Evolutionary conservation across 129 eudicot genomes (phyloP).

Genomic region (Lactuca sativa): DNA sequence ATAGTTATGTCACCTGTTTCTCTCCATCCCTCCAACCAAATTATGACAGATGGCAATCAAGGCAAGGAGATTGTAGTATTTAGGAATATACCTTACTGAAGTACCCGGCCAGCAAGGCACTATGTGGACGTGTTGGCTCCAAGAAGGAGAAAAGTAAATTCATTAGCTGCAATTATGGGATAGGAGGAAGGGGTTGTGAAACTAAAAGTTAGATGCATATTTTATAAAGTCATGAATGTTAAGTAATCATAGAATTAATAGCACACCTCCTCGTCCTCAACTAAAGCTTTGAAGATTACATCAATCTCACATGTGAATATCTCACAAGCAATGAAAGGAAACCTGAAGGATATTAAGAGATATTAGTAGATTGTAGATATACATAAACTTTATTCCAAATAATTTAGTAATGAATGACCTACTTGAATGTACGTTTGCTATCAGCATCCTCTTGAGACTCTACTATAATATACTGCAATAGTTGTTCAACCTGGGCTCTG

Average conservation of each 20-base stretch:
- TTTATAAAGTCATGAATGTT: conserved; percentile 1
- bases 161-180: conserved; percentile 64
- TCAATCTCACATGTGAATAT: conserved; percentile 92
- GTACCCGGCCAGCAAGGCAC: conserved; percentile 91
- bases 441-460: conserved; percentile 88
- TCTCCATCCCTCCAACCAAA: neutral
- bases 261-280: conserved; percentile 85
- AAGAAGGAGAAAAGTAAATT: conserved; percentile 83
- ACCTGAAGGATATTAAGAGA: conserved; percentile 45
- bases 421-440: conserved; percentile 83
- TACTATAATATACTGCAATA: conserved; percentile 63
- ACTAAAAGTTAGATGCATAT: conserved; percentile 1
- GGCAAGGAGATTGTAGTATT: conserved; percentile 6
- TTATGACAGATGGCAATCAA: conserved; percentile 2
- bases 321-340: conserved; percentile 87
- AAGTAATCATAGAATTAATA: neutral
- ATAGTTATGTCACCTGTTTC: no score
- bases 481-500: conserved; percentile 86
- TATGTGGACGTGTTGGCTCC: conserved; percentile 83
- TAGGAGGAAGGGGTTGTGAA: neutral
- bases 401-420: conserved; percentile 25
- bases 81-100: conserved; percentile 67
- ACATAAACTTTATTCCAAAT: conserved; percentile 13
- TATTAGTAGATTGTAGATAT: conserved; percentile 16
- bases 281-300: conserved; percentile 79